Evolutionary conservation across 192 early-diverging fungal genomes (phyloP), one percentile per base, ranked within the genome.

Genomic region (Dimargaris verticillata): DNA sequence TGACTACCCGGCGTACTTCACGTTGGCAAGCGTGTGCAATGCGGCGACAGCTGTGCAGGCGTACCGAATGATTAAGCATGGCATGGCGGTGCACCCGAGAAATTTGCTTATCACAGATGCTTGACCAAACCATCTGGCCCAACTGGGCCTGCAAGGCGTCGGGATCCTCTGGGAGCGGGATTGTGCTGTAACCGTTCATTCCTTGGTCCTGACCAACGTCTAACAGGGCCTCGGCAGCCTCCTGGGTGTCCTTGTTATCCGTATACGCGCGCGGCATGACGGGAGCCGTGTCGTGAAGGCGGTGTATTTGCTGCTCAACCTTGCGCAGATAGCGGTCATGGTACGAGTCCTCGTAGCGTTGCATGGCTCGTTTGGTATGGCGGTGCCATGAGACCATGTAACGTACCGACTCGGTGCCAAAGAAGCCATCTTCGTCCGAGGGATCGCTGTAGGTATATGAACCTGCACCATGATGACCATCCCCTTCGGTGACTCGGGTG

Each of bases 21-120:
- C 83, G 82, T 67, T 88, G 83, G 66, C 83, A 84, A 38, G 83
- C 68, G 51, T 84, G 81, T 3, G 79, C 74, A 11, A 89, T 70
- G 61, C 84, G 86, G 49, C 83, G 83, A 67, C 81, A 80, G 61
- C 87, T 89, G 12, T 66, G 65, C 26, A 63, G 70, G 51, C 74
- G 74, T 18, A 73, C 61, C 29, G 66, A 60, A 11, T 65, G 51
- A 62, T 65, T 69, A 9, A 60, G 53, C 38, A 68, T 65, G 69
- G 70, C 61, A 51, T 73, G 69, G 44, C 68, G 71, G 62, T 61
- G 63, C 6, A 69, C 74, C 22, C 63, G 62, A 20, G 74, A 71
- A 22, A 76, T 65, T 10, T 76, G 70, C 55, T 71, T 68, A 11
- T 64, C 58, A 10, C 66, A 66, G 33, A 73, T 28, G 18, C 52